Evolutionary conservation across 2,329 filamentous ascomycete species (phyloP), one percentile per base, ranked within the genome.

Genomic region (Metarhizium brunneum): DNA sequence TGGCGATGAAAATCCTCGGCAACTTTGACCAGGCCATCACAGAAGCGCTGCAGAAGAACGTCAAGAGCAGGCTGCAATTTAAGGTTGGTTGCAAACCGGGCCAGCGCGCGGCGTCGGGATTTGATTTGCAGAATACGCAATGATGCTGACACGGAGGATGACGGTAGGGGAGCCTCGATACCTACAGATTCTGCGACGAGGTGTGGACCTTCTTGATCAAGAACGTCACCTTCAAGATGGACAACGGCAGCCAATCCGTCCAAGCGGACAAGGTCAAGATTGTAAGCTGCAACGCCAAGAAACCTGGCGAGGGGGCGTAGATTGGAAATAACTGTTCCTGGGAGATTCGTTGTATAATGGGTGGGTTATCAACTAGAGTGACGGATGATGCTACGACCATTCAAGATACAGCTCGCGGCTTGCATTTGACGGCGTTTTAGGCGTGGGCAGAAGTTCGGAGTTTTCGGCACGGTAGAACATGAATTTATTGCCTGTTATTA

Each of bases 141-240:
- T 43, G 13, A 40, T 43, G 49, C 32, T 38, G 49, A 51, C 32
- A 25, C 38, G 29, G 16, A n/a, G n/a, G 18, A 45, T 11, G 20
- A 20, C 16, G 16, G 20, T 16, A 96, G 92, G 94, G 94, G 50
- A 94, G 95, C 68, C 85, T 99, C 60, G 92, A 97, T 70, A 97
- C 94, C 16, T 99, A 99, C 77, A 88, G 94, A 64, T 99, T 99
- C 81, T 99, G 94, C 77, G 94, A 99, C 74, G 94, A 99, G 76
- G 94, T 99, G 57, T 99, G 94, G 94, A 99, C 94, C 1, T 99
- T 99, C 72, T 82, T 99, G 57, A 95, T 99, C 74, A 96, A 96
- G 74, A 94, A 97, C 63, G 92, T 97, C 55, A 91, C 86, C n/a
- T 97, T 99, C 77, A 99, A 99, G 76, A 87, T 97, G 76, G 92